phyloP scores from a whole-genome alignment of 2,329 filamentous ascomycete species.

The Biscogniauxia mediterranea region DNA sequence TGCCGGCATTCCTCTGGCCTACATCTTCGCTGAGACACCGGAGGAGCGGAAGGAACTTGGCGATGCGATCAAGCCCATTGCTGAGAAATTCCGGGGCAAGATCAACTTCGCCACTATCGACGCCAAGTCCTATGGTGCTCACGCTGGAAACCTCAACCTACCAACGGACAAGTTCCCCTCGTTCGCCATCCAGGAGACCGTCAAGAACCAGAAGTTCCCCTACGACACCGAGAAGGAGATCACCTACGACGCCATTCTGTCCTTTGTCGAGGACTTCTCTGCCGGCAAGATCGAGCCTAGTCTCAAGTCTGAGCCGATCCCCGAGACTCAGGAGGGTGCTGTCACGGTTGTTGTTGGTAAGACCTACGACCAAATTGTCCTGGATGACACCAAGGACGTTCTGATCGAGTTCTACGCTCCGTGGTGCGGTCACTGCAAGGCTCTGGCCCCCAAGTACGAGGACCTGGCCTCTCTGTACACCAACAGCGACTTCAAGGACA shows the following conservation, averaged over 20 bases:
- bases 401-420: conserved; percentile 98
- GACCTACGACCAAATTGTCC: conserved; percentile 87
- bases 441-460: conserved; percentile 93
- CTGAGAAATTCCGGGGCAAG: conserved; percentile 87
- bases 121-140: conserved; percentile 88
- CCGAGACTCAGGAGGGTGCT: conserved; percentile 86
- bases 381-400: conserved; percentile 95
- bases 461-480: conserved; percentile 79
- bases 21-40: conserved; percentile 91
- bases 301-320: conserved; percentile 97
- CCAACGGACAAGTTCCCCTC: conserved; percentile 93
- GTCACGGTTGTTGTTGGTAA: conserved; percentile 89
- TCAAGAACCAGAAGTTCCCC: conserved; percentile 97
- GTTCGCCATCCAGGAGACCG: conserved; percentile 94
- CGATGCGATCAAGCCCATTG: conserved; percentile 77
- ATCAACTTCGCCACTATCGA: conserved; percentile 99
- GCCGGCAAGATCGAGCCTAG: conserved; percentile 88
- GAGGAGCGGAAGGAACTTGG: conserved; percentile 84
- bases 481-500: conserved; percentile 74
- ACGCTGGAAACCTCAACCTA: conserved; percentile 95
- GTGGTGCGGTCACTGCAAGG: conserved; percentile 99
- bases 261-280: conserved; percentile 83
- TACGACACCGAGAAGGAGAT: conserved; percentile 83
- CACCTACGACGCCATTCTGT: conserved; percentile 65
- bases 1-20: conserved; percentile 86